Conservation (phyloP, 306 rosid genomes). For the Mimosa bimucronata region DNA sequence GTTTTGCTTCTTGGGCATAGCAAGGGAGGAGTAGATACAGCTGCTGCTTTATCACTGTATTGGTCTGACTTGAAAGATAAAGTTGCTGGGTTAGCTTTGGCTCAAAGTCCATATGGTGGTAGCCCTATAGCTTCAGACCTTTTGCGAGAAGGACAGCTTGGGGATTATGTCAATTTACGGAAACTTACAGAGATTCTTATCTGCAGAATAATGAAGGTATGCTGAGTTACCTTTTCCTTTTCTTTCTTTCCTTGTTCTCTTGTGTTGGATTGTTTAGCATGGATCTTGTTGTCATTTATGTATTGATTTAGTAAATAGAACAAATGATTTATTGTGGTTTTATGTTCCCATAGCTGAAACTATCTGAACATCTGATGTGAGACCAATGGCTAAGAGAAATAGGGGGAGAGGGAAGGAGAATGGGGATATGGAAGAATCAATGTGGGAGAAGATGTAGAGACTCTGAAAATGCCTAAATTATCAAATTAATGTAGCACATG, state of each 20-base stretch:
- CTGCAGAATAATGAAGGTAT: constrained; percentile 88
- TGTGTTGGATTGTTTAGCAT: neutral
- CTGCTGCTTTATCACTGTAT: constrained; percentile 94
- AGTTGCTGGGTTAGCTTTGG: constrained; percentile 90
- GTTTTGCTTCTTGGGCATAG: constrained; percentile 98
- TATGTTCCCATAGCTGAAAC: neutral
- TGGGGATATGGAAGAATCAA: neutral
- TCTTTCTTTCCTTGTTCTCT: constrained; percentile 1
- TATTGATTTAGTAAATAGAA: neutral
- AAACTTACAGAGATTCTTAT: constrained; percentile 89
- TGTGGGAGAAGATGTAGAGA: neutral
- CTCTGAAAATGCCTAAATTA: neutral
- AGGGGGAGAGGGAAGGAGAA: neutral
- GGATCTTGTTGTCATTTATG: neutral
- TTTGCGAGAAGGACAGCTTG: constrained; percentile 95
- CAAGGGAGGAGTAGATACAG: constrained; percentile 99
- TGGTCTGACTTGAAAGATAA: constrained; percentile 97
- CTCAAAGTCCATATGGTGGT: constrained; percentile 99
- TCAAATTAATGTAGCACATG: no score
- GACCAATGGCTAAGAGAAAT: neutral
- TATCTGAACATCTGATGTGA: neutral
- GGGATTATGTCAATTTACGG: constrained; percentile 91
- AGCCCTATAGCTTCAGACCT: constrained; percentile 97
- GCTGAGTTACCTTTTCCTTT: constrained; percentile 12
- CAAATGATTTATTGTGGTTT: neutral